phyloP scores from a whole-genome alignment of 768 basidiomycete species.

The Inosperma sp. region DNA sequence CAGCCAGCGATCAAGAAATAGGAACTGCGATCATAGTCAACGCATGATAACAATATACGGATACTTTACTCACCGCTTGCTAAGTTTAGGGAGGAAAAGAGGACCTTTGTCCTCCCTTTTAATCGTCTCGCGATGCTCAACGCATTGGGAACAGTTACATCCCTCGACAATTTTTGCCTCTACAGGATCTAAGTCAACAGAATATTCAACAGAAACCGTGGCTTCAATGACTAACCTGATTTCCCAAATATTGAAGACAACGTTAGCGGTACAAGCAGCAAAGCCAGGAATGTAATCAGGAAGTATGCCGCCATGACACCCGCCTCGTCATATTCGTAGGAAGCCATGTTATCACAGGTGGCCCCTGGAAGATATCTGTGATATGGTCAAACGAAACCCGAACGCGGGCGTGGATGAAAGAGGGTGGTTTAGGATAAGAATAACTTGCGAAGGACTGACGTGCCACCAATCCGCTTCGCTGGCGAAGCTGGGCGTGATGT shows the following conservation, averaged over 20 bases:
- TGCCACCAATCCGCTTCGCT: conserved; percentile 6
- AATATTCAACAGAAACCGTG: background rate
- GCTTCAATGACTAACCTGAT: conserved; percentile 39
- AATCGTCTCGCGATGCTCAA: conserved; percentile 47
- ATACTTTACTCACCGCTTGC: conserved; percentile 42
- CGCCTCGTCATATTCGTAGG: conserved; percentile 82
- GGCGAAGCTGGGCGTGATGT: background rate
- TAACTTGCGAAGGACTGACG: too few relatives aligned
- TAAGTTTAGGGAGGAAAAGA: conserved; percentile 43
- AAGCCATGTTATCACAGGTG: conserved; percentile 61
- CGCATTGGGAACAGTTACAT: conserved; percentile 61
- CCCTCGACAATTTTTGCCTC: conserved; percentile 35
- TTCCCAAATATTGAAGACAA: conserved; percentile 42
- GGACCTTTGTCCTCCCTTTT: conserved; percentile 43
- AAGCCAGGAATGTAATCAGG: conserved; percentile 80
- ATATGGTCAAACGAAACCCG: too few relatives aligned
- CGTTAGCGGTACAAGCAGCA: conserved; percentile 78
- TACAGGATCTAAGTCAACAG: conserved; percentile 1
- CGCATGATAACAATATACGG: background rate
- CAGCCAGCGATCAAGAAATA: conserved; percentile 67
- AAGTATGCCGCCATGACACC: conserved; percentile 90
- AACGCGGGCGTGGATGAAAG: too few relatives aligned
- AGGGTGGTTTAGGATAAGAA: too few relatives aligned
- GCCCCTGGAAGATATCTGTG: too few relatives aligned
- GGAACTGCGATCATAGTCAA: conserved; percentile 37